These are phyloP conservation scores for Geosiphon pyriformis DNA, from an alignment of 192 early-diverging fungal genomes.

Conservation along the genomic window DNA sequence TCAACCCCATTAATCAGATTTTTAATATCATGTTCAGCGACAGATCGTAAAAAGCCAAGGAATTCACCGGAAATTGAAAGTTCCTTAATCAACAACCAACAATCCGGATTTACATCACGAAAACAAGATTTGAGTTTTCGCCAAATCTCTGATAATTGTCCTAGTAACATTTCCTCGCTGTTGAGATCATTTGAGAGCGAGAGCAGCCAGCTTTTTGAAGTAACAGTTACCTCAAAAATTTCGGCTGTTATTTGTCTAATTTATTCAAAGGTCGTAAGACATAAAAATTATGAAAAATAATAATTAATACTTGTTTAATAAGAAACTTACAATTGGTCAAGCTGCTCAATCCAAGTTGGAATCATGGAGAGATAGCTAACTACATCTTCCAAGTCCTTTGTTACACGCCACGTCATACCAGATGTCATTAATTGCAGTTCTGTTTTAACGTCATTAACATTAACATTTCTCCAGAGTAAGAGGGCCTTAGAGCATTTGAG, in stretches of 20 bases:
- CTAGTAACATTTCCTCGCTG: neutral
- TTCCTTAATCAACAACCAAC: constrained; percentile 15
- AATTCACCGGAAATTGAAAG: constrained; percentile 1
- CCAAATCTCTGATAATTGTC: neutral
- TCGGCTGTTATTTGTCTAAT: neutral
- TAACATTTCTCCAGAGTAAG: neutral
- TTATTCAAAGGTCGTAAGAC: neutral
- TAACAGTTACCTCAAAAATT: neutral
- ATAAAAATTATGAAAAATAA: neutral
- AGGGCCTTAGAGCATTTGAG: neutral
- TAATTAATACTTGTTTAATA: neutral
- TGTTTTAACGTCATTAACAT: neutral
- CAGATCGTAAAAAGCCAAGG: constrained; percentile 6
- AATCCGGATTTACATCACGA: neutral
- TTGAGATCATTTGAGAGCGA: neutral
- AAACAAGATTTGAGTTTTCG: neutral
- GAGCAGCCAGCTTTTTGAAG: neutral
- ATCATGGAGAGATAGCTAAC: neutral
- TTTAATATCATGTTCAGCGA: constrained; percentile 20
- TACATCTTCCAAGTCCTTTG: neutral
- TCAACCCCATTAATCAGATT: constrained; percentile 28
- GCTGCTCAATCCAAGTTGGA: neutral
- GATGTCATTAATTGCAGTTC: constrained; percentile 11
- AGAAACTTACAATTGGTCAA: neutral
- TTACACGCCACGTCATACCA: neutral